Evolutionary conservation across 208 protist genomes (phyloP), one percentile per base, ranked within the genome.

Genomic region (Herpetomonas samuelpessoai): DNA sequence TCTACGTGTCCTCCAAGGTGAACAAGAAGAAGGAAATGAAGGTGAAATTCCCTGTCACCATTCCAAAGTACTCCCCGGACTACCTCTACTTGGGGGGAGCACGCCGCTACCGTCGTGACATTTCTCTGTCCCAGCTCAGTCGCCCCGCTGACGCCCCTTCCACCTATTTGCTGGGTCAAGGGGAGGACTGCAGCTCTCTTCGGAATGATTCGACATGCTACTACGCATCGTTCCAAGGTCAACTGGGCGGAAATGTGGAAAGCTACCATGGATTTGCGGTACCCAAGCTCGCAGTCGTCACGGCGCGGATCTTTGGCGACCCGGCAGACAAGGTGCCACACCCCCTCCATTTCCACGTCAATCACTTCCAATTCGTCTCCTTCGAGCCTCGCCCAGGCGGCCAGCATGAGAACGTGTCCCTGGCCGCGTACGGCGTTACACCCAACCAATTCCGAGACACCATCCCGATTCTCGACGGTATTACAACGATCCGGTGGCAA

Each of bases 261-360:
- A 59, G 54, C 6, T 92, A 88, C 44, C 52, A 81, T 19, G 84
- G 76, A 28, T 96, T 96, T 71, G 76, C 54, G 19, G 75, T 96
- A 1, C 86, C 86, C 0, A 65, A 85, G 22, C 52, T 79, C 63
- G 62, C 51, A 14, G 77, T 92, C 2, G 76, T 92, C 46, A 75
- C 78, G 35, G 84, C 79, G 30, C 76, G 71, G 1, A 45, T 93
- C 35, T 93, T 77, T 67, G 86, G 84, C 24, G 86, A 91, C 45
- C 81, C 85, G 2, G 81, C 71, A 0, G 86, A 93, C 38, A 14
- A 25, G 10, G 71, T 80, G 12, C 84, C 83, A 9, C 91, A 96
- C 56, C 88, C 91, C 19, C 68, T 95, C 21, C 88, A 94, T 58
- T 68, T 92, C 6, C 88, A 96, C 67, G 83, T 89, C 1, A 95